Percentiles rank a stretch among this genome's conserved stretches.
These are phyloP conservation scores for Termitomyces eurrhizus DNA, from an alignment of 768 basidiomycete species.

Conservation along the genomic window DNA sequence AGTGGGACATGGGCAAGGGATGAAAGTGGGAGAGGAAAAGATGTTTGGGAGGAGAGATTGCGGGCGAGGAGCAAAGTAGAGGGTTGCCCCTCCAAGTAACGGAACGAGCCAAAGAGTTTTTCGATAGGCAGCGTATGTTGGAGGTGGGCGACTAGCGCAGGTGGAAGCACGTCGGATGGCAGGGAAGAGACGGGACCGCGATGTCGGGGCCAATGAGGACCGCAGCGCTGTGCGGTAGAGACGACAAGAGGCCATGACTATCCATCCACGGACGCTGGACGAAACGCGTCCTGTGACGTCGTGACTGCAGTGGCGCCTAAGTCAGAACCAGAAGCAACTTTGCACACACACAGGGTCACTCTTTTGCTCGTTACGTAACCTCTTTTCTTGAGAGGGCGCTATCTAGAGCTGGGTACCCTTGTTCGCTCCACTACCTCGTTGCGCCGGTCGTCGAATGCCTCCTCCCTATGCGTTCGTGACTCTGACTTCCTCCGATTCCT, in stretches of 20 bases:
- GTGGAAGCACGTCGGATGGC: constrained; percentile 11
- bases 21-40: constrained; percentile 45
- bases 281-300: constrained; percentile 4
- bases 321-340: too few species aligned
- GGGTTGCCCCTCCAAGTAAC: constrained; percentile 46
- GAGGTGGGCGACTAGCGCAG: constrained; percentile 24
- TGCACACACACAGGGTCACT: background rate
- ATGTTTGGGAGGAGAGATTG: constrained; percentile 41
- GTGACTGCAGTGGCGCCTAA: background rate
- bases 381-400: constrained; percentile 10
- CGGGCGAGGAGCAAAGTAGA: constrained; percentile 45
- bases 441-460: constrained; percentile 46
- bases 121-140: constrained; percentile 21
- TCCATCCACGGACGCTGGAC: constrained; percentile 2
- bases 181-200: background rate
- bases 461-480: constrained; percentile 81
- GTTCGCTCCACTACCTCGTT: constrained; percentile 19
- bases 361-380: constrained; percentile 12
- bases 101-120: constrained; percentile 54
- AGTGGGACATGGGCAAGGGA: constrained; percentile 32
- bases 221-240: constrained; percentile 22
- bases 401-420: background rate
- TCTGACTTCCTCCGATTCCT: constrained; percentile 86
- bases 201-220: constrained; percentile 17
- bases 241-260: constrained; percentile 12